Evolutionary conservation across 2,329 filamentous ascomycete genomes (phyloP).

Genomic region (Dactylellina drechsleri): DNA sequence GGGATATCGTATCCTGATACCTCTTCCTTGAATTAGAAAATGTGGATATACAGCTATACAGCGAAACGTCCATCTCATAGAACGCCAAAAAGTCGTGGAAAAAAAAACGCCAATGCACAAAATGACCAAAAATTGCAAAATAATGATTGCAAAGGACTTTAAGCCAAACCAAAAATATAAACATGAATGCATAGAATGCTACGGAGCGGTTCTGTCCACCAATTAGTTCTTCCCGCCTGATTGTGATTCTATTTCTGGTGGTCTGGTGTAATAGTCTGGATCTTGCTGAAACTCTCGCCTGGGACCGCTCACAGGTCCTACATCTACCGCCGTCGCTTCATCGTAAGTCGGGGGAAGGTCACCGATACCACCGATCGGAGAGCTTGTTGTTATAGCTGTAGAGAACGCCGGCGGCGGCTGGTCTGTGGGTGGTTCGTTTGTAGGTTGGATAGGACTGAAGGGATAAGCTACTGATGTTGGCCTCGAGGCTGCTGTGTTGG

Average conservation of each 20-base stretch:
- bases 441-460: conserved; percentile 47
- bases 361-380: conserved; percentile 33
- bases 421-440: conserved; percentile 22
- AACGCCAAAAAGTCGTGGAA: neutral
- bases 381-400: conserved; percentile 18
- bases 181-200: conserved; percentile 15
- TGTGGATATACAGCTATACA: conserved; percentile 1
- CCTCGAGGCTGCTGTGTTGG: conserved; percentile 15
- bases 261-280: conserved; percentile 47
- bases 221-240: conserved; percentile 38
- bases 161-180: conserved; percentile 1
- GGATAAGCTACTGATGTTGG: conserved; percentile 37
- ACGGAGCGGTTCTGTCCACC: neutral
- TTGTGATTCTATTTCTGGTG: conserved; percentile 44
- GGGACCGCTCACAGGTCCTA: conserved; percentile 58
- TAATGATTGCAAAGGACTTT: too few species aligned
- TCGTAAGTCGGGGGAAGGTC: conserved; percentile 58
- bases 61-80: neutral
- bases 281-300: conserved; percentile 55
- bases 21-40: conserved; percentile 4
- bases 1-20: neutral
- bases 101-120: conserved; percentile 21
- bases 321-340: conserved; percentile 57
- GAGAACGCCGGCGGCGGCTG: conserved; percentile 9
- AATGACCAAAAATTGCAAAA: neutral